Conservation (phyloP, 805 yeast species). For the Sugiyamaella smithiae region DNA sequence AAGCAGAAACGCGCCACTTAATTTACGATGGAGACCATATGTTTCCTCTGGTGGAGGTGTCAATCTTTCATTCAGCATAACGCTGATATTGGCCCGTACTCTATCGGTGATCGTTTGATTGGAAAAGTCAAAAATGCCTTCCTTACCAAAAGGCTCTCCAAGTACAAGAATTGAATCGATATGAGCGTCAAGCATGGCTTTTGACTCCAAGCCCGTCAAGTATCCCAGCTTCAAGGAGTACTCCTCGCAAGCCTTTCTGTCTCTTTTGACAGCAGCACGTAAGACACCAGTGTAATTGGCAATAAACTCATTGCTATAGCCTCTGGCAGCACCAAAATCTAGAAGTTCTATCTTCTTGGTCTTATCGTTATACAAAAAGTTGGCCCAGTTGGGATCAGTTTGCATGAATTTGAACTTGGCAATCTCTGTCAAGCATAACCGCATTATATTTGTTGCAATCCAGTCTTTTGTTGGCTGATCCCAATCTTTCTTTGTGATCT, state of each 20-base stretch:
- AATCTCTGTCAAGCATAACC: conserved; percentile 80
- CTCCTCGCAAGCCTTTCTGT: conserved; percentile 59
- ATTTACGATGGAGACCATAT: conserved; percentile 90
- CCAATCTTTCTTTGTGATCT: conserved; percentile 71
- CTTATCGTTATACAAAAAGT: conserved; percentile 75
- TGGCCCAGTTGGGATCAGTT: conserved; percentile 99
- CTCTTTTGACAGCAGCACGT: conserved; percentile 69
- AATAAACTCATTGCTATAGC: conserved; percentile 66
- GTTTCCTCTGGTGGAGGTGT: conserved; percentile 99
- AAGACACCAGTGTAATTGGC: conserved; percentile 65
- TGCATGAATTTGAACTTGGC: conserved; percentile 89
- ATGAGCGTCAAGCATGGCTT: conserved; percentile 87
- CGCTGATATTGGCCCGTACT: conserved; percentile 79
- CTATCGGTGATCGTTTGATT: conserved; percentile 91
- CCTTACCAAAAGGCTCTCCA: conserved; percentile 82
- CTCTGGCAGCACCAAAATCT: conserved; percentile 95
- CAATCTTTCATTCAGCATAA: conserved; percentile 87
- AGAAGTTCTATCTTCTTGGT: conserved; percentile 75
- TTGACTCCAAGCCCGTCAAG: conserved; percentile 86
- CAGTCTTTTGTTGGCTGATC: conserved; percentile 71
- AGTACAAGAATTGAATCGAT: conserved; percentile 84
- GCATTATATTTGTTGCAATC: conserved; percentile 84
- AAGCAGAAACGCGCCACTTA: conserved; percentile 87
- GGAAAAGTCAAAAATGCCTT: conserved; percentile 62
- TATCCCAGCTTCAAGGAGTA: conserved; percentile 77